A percentile compares a stretch with the other conserved stretches of the same genome.
phyloP scores from a whole-genome alignment of 768 basidiomycete species.

The Omphalotus guepiniiformis region DNA sequence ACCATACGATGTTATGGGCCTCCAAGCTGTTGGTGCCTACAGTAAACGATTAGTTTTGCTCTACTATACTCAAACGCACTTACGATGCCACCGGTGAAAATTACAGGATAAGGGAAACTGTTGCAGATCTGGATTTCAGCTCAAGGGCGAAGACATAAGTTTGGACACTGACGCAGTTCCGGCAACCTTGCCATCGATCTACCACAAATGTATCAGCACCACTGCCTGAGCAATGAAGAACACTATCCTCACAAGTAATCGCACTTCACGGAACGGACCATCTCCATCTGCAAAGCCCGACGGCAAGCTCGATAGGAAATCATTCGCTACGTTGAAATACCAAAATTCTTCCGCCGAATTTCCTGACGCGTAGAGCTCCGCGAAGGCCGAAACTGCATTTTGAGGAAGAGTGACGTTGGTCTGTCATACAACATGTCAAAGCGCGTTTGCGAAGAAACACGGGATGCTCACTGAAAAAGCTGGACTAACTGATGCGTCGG shows the following conservation, averaged over 20 bases:
- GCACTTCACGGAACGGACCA: slow-evolving; percentile 49
- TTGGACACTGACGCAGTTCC: slow-evolving; percentile 37
- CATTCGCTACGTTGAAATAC: slow-evolving; percentile 29
- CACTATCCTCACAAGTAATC: slow-evolving; percentile 41
- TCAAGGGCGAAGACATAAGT: background rate
- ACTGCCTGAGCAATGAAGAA: too few species aligned
- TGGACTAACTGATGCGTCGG: slow-evolving; percentile 73
- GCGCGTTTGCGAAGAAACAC: background rate
- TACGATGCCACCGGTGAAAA: slow-evolving; percentile 77
- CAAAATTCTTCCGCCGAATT: slow-evolving; percentile 64
- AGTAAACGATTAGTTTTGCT: too few species aligned
- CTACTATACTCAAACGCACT: too few species aligned
- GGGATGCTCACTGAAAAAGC: slow-evolving; percentile 51
- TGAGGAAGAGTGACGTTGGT: slow-evolving; percentile 64
- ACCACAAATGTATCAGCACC: slow-evolving; percentile 50
- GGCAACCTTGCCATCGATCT: slow-evolving; percentile 41
- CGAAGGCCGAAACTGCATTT: slow-evolving; percentile 63
- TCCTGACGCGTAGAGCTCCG: slow-evolving; percentile 67
- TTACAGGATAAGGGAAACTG: slow-evolving; percentile 48
- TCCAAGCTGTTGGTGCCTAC: slow-evolving; percentile 7
- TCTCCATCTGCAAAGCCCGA: slow-evolving; percentile 32
- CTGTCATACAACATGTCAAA: slow-evolving; percentile 27
- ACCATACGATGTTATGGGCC: slow-evolving; percentile 7
- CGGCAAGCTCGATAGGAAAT: slow-evolving; percentile 40
- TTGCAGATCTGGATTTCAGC: background rate